Conservation (phyloP, 2,329 filamentous ascomycete species). For the Hypoxylon sp. region DNA sequence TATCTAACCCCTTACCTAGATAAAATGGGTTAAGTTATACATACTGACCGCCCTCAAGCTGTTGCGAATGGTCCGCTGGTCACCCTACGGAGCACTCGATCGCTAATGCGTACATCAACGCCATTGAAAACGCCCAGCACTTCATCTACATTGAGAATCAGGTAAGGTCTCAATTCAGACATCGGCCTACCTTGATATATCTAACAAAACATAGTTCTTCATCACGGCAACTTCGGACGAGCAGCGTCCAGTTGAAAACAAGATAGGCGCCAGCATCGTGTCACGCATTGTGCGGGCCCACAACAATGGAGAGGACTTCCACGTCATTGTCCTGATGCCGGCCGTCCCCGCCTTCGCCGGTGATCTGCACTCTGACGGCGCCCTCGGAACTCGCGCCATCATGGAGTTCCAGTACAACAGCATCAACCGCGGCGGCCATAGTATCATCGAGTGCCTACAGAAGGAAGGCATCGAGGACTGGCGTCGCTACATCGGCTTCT, state of each 20-base stretch:
- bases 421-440: slow-evolving; percentile 82
- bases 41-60: slow-evolving; percentile 24
- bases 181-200: not conserved
- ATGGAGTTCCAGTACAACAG: slow-evolving; percentile 90
- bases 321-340: slow-evolving; percentile 83
- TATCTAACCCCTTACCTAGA: not conserved
- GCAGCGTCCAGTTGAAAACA: slow-evolving; percentile 81
- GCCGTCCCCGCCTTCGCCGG: slow-evolving; percentile 87
- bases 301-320: slow-evolving; percentile 75
- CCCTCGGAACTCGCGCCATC: slow-evolving; percentile 84
- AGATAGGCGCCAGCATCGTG: slow-evolving; percentile 83
- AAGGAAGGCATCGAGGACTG: slow-evolving; percentile 77
- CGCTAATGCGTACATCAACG: slow-evolving; percentile 83
- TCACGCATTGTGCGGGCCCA: slow-evolving; percentile 81
- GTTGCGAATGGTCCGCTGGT: slow-evolving; percentile 66
- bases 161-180: slow-evolving; percentile 51
- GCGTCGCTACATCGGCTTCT: slow-evolving; percentile 82
- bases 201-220: slow-evolving; percentile 74
- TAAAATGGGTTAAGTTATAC: slow-evolving; percentile 10
- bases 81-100: slow-evolving; percentile 80
- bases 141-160: slow-evolving; percentile 87
- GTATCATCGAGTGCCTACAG: slow-evolving; percentile 80
- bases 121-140: slow-evolving; percentile 77
- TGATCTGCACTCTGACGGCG: slow-evolving; percentile 79
- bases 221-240: slow-evolving; percentile 82